Base-by-base conservation (phyloP, 306 rosid genomes). In the Citrullus colocynthis region DNA sequence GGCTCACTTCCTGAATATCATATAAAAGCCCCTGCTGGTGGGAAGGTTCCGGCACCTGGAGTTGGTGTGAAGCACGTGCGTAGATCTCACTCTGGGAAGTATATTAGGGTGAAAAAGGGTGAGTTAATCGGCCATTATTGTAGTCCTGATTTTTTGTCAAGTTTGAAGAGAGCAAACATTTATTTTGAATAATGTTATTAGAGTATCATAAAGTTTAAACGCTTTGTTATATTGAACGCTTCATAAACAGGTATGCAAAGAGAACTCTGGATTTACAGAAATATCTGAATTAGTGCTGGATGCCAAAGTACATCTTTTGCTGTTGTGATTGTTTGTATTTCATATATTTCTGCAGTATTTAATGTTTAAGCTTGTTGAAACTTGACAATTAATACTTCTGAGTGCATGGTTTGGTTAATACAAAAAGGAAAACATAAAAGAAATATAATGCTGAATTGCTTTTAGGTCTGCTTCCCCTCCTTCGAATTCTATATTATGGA, bases 21-120 rank as follows among this genome's bases (percentile, higher is more conserved):
- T 74, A 80, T 89, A 36, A 95, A 91, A 85, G 96, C 90, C 54
- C 97, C 99, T 64, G 77, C 91, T 51, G 91, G 93, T 54, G 93
- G 97, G 48, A 95, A 87, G 93, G 93, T 86, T 13, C 84, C 91
- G 18, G 87, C 91, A 24, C 90, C 93, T 85, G 99, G 91, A 78
- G 79, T 80, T 63, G 90, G 87, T 24, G 93, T 83, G 88, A 89
- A 89, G 87, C 97, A 95, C 74, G 97, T 95, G 73, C 92, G 92
- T 7, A 86, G 97, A 42, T 70, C 97, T 4, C 96, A 95, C 82
- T 95, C 99, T 0, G 99, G 97, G 67, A 95, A 92, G 91, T 34
- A 72, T 60, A 91, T 78, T 72, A 88, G 97, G 30, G 97, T 80
- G 45, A 95, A 95, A 88, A 95, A 95, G 74, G 99, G 99, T 92